phyloP scores from a whole-genome alignment of 257 asterid species.

The Ballota nigra region DNA sequence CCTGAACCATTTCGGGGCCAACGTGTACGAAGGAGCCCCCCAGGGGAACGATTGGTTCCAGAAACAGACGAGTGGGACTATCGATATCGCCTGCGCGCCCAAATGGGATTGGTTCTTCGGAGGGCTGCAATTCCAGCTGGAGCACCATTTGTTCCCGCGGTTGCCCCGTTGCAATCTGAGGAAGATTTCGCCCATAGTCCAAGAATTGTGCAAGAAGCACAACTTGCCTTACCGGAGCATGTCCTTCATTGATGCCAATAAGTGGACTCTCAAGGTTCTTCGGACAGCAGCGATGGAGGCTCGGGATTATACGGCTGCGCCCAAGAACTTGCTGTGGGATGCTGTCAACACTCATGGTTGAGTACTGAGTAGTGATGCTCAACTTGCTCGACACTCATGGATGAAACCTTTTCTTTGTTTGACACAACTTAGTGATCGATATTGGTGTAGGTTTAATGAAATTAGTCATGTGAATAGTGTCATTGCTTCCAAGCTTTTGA shows the following conservation, averaged over 20 bases:
- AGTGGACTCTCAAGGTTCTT: constrained; percentile 28
- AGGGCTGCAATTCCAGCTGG: constrained; percentile 36
- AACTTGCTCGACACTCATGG: neutral
- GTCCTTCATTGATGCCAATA: constrained; percentile 33
- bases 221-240: constrained; percentile 34
- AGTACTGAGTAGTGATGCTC: neutral
- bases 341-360: constrained; percentile 44
- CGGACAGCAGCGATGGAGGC: constrained; percentile 36
- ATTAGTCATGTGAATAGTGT: neutral
- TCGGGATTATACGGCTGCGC: constrained; percentile 20
- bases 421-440: neutral
- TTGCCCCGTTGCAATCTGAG: constrained; percentile 37
- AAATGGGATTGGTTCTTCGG: constrained; percentile 48
- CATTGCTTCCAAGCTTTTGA: neutral
- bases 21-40: constrained; percentile 41
- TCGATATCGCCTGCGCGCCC: constrained; percentile 39
- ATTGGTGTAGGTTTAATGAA: neutral
- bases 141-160: constrained; percentile 37
- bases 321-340: constrained; percentile 41
- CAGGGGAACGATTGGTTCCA: constrained; percentile 44
- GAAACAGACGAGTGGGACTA: constrained; percentile 44
- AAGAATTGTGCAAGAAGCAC: constrained; percentile 36
- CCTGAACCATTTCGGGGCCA: constrained; percentile 44
- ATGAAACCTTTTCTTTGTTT: neutral
- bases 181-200: constrained; percentile 31